Percentiles rank a stretch among this genome's conserved stretches.
phyloP scores from a whole-genome alignment of 352 stramenopile species.

The Phytophthora pluvialis region DNA sequence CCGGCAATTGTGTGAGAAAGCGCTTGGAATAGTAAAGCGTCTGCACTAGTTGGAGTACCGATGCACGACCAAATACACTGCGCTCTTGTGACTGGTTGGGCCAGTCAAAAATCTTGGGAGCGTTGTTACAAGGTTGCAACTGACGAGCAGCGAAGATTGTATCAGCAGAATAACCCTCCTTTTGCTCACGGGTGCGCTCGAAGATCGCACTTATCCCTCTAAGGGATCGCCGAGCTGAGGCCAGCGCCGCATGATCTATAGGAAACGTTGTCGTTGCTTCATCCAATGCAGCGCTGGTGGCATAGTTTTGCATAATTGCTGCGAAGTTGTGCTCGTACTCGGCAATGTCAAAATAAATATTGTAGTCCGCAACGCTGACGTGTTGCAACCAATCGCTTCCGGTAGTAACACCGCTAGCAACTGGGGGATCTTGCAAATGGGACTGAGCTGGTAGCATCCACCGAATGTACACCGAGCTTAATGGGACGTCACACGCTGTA shows the following conservation, averaged over 20 bases:
- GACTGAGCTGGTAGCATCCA: conserved; percentile 31
- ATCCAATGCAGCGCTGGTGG: conserved; percentile 19
- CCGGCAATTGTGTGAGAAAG: conserved; percentile 33
- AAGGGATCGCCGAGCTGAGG: conserved; percentile 26
- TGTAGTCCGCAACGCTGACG: conserved; percentile 23
- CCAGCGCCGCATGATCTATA: conserved; percentile 19
- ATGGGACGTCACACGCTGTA: conserved; percentile 41
- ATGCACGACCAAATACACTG: conserved; percentile 41
- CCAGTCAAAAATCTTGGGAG: neutral
- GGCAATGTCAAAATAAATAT: conserved; percentile 46
- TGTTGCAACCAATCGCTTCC: neutral
- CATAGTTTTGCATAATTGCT: conserved; percentile 36
- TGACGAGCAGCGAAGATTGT: conserved; percentile 24
- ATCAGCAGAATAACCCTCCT: conserved; percentile 15
- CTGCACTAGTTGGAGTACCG: conserved; percentile 50
- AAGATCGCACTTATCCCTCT: conserved; percentile 25
- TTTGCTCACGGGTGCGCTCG: conserved; percentile 21
- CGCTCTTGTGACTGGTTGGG: neutral
- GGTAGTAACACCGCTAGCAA: neutral
- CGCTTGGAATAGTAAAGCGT: conserved; percentile 38
- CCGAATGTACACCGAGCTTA: conserved; percentile 43
- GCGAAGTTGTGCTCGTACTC: conserved; percentile 46
- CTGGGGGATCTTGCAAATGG: neutral
- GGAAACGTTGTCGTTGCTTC: conserved; percentile 1
- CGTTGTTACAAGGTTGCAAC: neutral